Conservation (phyloP, 176 grass and related monocot genomes). For the Microstegium vimineum region DNA sequence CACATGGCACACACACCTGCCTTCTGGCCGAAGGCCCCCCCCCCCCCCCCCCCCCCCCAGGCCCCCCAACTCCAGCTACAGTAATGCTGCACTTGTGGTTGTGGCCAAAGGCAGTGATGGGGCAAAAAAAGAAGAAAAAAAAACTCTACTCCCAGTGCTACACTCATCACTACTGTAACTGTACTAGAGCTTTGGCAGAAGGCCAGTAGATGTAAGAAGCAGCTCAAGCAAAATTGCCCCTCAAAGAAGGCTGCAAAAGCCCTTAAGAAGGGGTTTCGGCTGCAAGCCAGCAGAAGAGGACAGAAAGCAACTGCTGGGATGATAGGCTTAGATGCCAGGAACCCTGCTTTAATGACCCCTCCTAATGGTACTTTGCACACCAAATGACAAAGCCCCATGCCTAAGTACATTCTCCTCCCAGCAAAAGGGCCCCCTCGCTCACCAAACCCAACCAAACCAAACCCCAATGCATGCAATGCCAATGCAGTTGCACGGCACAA, state of each 20-base stretch:
- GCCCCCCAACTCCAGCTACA: neutral
- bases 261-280: constrained; percentile 32
- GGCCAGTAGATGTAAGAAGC: constrained; percentile 17
- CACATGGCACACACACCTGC: constrained; percentile 25
- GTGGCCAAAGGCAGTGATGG: neutral
- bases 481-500: constrained; percentile 1
- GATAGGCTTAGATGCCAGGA: constrained; percentile 30
- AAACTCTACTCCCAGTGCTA: neutral
- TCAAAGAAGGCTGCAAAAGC: constrained; percentile 31
- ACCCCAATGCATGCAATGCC: constrained; percentile 30
- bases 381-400: constrained; percentile 45
- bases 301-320: constrained; percentile 38
- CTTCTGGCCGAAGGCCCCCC: constrained; percentile 47
- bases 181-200: constrained; percentile 22
- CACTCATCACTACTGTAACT: neutral
- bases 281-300: constrained; percentile 28
- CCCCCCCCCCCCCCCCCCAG: neutral
- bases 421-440: constrained; percentile 13
- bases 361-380: constrained; percentile 52
- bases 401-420: constrained; percentile 35
- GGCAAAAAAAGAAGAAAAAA: neutral
- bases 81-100: neutral
- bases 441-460: constrained; percentile 1
- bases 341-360: constrained; percentile 34
- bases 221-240: constrained; percentile 40